phyloP scores from a whole-genome alignment of 805 yeast species.

The Saturnispora sekii region DNA sequence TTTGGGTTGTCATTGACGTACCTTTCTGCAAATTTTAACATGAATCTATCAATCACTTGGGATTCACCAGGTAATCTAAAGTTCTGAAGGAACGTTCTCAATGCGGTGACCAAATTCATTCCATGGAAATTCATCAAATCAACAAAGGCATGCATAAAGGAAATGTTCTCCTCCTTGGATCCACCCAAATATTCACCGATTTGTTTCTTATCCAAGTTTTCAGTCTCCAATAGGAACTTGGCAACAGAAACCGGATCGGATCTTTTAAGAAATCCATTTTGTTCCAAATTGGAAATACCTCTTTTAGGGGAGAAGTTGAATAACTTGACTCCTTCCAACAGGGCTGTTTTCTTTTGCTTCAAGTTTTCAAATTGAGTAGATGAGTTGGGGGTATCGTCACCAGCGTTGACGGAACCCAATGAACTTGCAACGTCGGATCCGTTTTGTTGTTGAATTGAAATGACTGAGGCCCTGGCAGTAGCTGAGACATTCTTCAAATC shows the following conservation, averaged over 20 bases:
- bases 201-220: slow-evolving; percentile 70
- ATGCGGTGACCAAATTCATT: slow-evolving; percentile 69
- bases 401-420: slow-evolving; percentile 16
- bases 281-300: slow-evolving; percentile 58
- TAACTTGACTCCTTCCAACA: slow-evolving; percentile 65
- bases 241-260: slow-evolving; percentile 66
- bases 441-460: neutral
- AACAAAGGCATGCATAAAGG: slow-evolving; percentile 88
- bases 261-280: slow-evolving; percentile 51
- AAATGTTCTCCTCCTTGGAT: slow-evolving; percentile 66
- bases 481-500: slow-evolving; percentile 8
- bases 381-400: slow-evolving; percentile 43
- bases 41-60: slow-evolving; percentile 91
- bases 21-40: slow-evolving; percentile 94
- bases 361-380: slow-evolving; percentile 78
- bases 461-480: neutral
- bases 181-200: slow-evolving; percentile 93
- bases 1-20: slow-evolving; percentile 81
- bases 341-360: slow-evolving; percentile 73
- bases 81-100: slow-evolving; percentile 73
- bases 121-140: slow-evolving; percentile 72
- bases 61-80: slow-evolving; percentile 97
- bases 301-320: slow-evolving; percentile 81
- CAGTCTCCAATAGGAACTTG: slow-evolving; percentile 51
- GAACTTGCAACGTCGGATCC: slow-evolving; percentile 22